Evolutionary conservation across 2,329 filamentous ascomycete species (phyloP), one percentile per base, ranked within the genome.

Genomic region (Alternaria solani): DNA sequence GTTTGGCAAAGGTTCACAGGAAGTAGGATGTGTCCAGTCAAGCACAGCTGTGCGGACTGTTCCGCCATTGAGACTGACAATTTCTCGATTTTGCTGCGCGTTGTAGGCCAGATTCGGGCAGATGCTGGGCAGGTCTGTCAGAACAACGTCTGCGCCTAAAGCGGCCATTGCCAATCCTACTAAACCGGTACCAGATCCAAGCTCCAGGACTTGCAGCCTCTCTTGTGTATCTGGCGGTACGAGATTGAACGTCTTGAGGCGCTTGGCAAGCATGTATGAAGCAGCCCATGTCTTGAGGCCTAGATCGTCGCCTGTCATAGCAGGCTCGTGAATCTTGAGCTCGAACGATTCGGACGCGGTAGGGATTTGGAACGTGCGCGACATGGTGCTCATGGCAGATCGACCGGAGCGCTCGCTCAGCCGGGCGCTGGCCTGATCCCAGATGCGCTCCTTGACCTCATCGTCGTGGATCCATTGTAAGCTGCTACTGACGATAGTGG

Each of bases 281-380:
- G 93, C 94, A 0, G 91, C 92, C 95, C 95, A 98, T 0, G 95
- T 99, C 79, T 99, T 98, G 76, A 96, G 85, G 1, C 95, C 95
- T 18, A 98, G 83, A 60, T 92, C 91, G 77, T 97, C 94, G 7
- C 91, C 91, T 0, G 92, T 96, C 57, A 98, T 83, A 1, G 93
- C 89, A 2, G 95, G 95, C 75, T 99, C 95, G 57, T 92, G 86
- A 39, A 99, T 88, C 36, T 86, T 84, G 51, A 99, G 82, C 46
- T 89, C 85, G 51, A 78, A 75, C 3, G 68, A 59, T 25, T 65
- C 65, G n/a, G 73, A 75, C 11, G 78, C 76, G 14, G 79, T 74
- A 26, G 86, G 85, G 42, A 91, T 86, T 7, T 70, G 78, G 75
- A 91, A 91, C 11, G 80, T 81, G 42, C 89, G 83, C 46, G 83